Evolutionary conservation across 108 stramenopile species (phyloP), one percentile per base, ranked within the genome.

Genomic region (Nitzschia sp.): DNA sequence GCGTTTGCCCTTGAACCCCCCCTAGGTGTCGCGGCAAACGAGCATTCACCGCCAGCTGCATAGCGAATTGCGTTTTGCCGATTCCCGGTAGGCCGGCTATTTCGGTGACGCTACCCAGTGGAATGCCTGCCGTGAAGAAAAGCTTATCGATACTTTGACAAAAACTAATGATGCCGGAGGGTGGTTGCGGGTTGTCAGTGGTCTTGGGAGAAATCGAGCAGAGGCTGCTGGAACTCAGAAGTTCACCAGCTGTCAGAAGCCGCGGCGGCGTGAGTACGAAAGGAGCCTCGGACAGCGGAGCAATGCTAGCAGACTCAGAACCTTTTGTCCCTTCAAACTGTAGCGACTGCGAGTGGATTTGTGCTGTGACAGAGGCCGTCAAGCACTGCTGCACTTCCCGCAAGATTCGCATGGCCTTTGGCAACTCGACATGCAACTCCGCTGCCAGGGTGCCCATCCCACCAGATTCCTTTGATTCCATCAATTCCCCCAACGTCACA

Each of bases 41-140:
- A 0, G 91, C 78, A 78, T 95, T 81, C 24, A 97, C 95, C 45
- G 90, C 87, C 62, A 99, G 71, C 70, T 99, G 98, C 85, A 96
- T 96, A 42, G 84, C 91, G 42, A 97, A 58, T 77, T 99, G 97
- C 23, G 97, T 99, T 76, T 99, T 99, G 6, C 98, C 98, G 25
- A 79, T 72, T 9, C 97, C 97, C 0, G 98, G 98, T 4, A 92
- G 54, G 17, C 97, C 97, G 6, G 90, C 88, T 28, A 97, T 67
- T 86, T 98, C 97, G 0, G 95, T 96, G 19, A 98, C 70, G 72
- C 90, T 84, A 18, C 90, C 89, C 26, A 88, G 53, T 2, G 79
- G 55, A 55, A 96, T 78, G 25, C 97, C 97, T n/a, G 94, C 96
- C 42, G 94, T 94, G 17, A 96, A 77, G 11, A 98, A 75, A 42